Conservation (phyloP, 2,329 filamentous ascomycete genomes). For the Epichloe glyceriae region DNA sequence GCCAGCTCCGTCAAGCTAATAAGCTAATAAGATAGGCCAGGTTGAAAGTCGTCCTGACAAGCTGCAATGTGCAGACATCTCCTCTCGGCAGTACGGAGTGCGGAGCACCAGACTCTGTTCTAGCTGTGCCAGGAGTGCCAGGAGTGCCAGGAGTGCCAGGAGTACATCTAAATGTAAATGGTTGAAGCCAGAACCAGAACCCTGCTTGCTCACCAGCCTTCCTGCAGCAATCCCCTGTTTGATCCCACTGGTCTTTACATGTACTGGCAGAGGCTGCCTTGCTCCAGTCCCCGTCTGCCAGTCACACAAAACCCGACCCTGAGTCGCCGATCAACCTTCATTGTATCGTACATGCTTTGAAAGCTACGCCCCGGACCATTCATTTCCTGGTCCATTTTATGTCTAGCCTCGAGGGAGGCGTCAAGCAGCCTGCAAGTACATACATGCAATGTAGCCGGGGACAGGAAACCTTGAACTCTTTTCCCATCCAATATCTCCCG, state of each 20-base stretch:
- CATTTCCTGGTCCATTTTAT: too few relatives aligned
- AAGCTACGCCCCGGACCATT: too few relatives aligned
- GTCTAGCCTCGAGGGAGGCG: too few relatives aligned
- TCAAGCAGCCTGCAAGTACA: constrained; percentile 8
- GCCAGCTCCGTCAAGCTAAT: background rate
- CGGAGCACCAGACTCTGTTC: too few relatives aligned
- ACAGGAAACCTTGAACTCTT: constrained; percentile 4
- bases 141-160: too few relatives aligned
- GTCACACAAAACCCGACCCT: constrained; percentile 37
- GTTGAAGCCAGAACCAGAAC: constrained; percentile 1
- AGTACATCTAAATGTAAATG: constrained; percentile 7
- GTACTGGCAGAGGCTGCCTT: constrained; percentile 12
- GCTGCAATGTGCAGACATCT: constrained; percentile 6
- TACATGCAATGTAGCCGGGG: constrained; percentile 7
- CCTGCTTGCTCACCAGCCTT: constrained; percentile 12
- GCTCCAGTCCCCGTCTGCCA: constrained; percentile 22
- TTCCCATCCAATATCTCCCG: constrained; percentile 6
- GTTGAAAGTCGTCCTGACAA: background rate
- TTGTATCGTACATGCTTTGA: constrained; percentile 8
- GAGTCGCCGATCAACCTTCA: constrained; percentile 26
- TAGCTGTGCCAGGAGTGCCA: constrained; percentile 13
- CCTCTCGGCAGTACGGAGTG: constrained; percentile 10
- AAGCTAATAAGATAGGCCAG: background rate
- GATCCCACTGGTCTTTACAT: constrained; percentile 8
- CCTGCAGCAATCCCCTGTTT: constrained; percentile 19